Percentiles rank a stretch among this genome's conserved stretches.
Conservation (phyloP, 495 filamentous ascomycete species). For the Recurvomyces mirabilis region DNA sequence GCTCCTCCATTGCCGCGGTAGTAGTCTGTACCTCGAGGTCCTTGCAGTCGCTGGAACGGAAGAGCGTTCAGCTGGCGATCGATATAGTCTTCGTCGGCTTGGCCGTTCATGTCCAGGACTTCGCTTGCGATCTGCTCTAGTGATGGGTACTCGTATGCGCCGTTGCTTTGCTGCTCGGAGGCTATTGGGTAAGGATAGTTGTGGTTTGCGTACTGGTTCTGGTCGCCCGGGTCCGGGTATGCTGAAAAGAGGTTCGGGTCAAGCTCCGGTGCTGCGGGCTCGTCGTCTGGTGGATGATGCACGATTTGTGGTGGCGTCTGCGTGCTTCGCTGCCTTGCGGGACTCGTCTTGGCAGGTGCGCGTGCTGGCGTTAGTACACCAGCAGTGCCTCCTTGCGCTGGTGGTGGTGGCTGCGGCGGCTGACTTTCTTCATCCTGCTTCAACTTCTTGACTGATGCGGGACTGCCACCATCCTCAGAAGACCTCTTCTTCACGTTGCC, state of each 20-base stretch:
- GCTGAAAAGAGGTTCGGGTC: slow-evolving; percentile 17
- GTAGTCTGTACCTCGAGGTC: not conserved
- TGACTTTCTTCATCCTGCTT: slow-evolving; percentile 2
- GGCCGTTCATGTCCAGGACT: slow-evolving; percentile 20
- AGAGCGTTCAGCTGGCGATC: slow-evolving; percentile 8
- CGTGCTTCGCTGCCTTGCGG: not conserved
- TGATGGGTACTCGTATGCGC: slow-evolving; percentile 13
- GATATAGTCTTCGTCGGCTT: slow-evolving; percentile 4
- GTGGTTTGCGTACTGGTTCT: not conserved
- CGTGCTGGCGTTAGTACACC: slow-evolving; percentile 11
- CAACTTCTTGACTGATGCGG: slow-evolving; percentile 11
- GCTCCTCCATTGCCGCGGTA: not conserved
- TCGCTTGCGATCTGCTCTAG: slow-evolving; percentile 24
- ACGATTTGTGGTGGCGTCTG: slow-evolving; percentile 5
- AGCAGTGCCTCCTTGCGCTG: not conserved
- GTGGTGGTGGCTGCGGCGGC: not conserved
- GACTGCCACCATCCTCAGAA: slow-evolving; percentile 4
- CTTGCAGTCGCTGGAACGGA: slow-evolving; percentile 1
- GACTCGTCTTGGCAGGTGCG: not conserved
- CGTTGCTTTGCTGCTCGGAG: slow-evolving; percentile 2
- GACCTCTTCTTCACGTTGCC: slow-evolving; percentile 32
- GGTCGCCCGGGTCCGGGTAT: slow-evolving; percentile 4
- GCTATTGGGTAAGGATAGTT: slow-evolving; percentile 10
- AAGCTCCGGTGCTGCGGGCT: slow-evolving; percentile 12
- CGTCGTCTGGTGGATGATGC: slow-evolving; percentile 2